A percentile compares a stretch with the other conserved stretches of the same genome.
Evolutionary conservation across 2,329 filamentous ascomycete species (phyloP).

Genomic region (Dendryphion nanum): DNA sequence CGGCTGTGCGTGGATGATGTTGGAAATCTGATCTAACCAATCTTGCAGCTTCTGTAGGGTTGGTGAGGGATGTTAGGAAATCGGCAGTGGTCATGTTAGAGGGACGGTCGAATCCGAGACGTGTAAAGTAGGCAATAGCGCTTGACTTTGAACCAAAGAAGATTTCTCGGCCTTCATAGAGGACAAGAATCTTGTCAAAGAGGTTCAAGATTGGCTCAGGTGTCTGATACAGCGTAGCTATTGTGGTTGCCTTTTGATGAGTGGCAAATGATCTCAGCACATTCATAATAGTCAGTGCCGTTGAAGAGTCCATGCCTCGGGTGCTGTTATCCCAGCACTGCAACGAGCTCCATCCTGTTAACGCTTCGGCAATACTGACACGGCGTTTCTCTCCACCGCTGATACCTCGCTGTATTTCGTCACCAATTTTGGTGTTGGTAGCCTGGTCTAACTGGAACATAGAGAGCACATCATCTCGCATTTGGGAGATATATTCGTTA

Average conservation of each 20-base stretch:
- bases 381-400: conserved; percentile 68
- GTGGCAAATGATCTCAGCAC: conserved; percentile 52
- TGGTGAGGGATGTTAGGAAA: conserved; percentile 50
- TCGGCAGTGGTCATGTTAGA: background rate
- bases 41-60: conserved; percentile 50
- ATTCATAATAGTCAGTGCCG: conserved; percentile 55
- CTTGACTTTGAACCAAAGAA: background rate
- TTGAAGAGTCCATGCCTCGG: conserved; percentile 37
- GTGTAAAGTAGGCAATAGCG: background rate
- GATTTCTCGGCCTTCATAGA: background rate
- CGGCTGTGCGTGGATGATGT: conserved; percentile 39
- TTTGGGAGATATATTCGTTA: background rate
- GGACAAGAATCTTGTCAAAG: conserved; percentile 49
- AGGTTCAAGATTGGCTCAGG: conserved; percentile 52
- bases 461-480: conserved; percentile 64
- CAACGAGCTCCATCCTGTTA: background rate
- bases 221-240: conserved; percentile 59
- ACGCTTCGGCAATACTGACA: conserved; percentile 47
- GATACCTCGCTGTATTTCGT: conserved; percentile 65
- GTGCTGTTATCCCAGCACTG: conserved; percentile 55
- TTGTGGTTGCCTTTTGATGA: conserved; percentile 48
- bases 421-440: conserved; percentile 64
- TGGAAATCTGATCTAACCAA: conserved; percentile 12
- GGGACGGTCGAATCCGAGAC: conserved; percentile 1
- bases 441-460: conserved; percentile 69